Percentiles rank a stretch among this genome's conserved stretches.
phyloP scores from a whole-genome alignment of 805 yeast genomes.

The Suhomyces vadensis region DNA sequence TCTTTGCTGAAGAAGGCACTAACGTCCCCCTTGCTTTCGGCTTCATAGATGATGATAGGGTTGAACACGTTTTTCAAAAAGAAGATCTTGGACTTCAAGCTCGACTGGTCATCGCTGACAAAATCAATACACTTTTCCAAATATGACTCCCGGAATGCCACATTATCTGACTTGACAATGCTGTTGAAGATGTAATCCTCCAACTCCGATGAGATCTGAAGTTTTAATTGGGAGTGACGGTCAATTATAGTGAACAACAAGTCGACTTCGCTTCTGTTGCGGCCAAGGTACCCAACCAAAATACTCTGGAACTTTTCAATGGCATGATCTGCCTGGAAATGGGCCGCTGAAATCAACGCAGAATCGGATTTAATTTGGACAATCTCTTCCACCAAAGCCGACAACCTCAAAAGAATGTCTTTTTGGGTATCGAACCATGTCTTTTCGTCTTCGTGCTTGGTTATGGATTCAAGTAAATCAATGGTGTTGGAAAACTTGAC shows the following conservation, averaged over 20 bases:
- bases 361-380: slow-evolving; percentile 40
- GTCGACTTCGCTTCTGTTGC: slow-evolving; percentile 25
- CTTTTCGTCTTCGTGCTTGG: slow-evolving; percentile 43
- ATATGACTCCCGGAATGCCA: slow-evolving; percentile 48
- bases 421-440: slow-evolving; percentile 44
- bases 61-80: slow-evolving; percentile 59
- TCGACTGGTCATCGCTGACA: slow-evolving; percentile 44
- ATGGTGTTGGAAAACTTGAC: slow-evolving; percentile 72
- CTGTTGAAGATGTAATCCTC: slow-evolving; percentile 58
- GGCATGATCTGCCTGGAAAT: slow-evolving; percentile 72
- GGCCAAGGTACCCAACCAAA: slow-evolving; percentile 29
- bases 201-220: slow-evolving; percentile 48
- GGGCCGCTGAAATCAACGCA: slow-evolving; percentile 56
- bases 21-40: slow-evolving; percentile 48
- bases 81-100: slow-evolving; percentile 58
- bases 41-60: slow-evolving; percentile 64
- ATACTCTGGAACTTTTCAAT: slow-evolving; percentile 57
- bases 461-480: slow-evolving; percentile 60
- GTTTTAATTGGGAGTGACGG: slow-evolving; percentile 44
- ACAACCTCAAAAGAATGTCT: slow-evolving; percentile 44
- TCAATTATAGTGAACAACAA: slow-evolving; percentile 34
- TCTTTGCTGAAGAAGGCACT: slow-evolving; percentile 38
- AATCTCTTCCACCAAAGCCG: slow-evolving; percentile 46
- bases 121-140: slow-evolving; percentile 53
- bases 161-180: slow-evolving; percentile 54